Conservation (phyloP, 768 basidiomycete genomes). For the Phanerodontia chrysosporium region DNA sequence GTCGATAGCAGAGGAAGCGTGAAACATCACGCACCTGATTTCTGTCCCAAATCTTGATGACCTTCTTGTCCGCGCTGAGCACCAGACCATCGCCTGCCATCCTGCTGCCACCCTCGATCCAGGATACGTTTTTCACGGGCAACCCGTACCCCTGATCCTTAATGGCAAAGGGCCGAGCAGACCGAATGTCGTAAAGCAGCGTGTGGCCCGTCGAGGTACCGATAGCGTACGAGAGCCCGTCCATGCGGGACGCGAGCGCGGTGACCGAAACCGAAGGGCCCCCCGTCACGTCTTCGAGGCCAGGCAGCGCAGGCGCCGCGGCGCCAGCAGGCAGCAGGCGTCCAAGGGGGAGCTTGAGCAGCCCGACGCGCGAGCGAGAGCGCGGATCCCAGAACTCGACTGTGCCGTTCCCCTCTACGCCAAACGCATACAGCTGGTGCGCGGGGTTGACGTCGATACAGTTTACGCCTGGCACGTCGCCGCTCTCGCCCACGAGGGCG, state of each 20-base stretch:
- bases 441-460: conserved; percentile 88
- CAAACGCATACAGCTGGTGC: conserved; percentile 87
- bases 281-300: conserved; percentile 31
- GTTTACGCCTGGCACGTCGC: conserved; percentile 80
- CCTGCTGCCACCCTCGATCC: conserved; percentile 83
- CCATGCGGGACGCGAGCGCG: conserved; percentile 76
- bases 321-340: conserved; percentile 43
- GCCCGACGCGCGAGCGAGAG: conserved; percentile 70
- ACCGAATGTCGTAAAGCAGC: conserved; percentile 89
- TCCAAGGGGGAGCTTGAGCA: conserved; percentile 54
- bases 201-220: conserved; percentile 96
- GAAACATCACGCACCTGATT: conserved; percentile 55
- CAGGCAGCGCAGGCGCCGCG: conserved; percentile 27
- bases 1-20: background rate
- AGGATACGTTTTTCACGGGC: conserved; percentile 76
- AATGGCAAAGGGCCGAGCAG: conserved; percentile 72
- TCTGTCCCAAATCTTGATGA: conserved; percentile 95
- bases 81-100: conserved; percentile 89
- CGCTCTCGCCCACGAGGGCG: conserved; percentile 46
- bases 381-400: conserved; percentile 97
- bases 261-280: conserved; percentile 59
- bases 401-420: conserved; percentile 79
- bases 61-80: conserved; percentile 92
- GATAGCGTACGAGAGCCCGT: conserved; percentile 90
- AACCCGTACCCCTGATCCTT: conserved; percentile 98